Evolutionary conservation across 768 basidiomycete species (phyloP), one percentile per base, ranked within the genome.

Genomic region (Tulasnella sp.): DNA sequence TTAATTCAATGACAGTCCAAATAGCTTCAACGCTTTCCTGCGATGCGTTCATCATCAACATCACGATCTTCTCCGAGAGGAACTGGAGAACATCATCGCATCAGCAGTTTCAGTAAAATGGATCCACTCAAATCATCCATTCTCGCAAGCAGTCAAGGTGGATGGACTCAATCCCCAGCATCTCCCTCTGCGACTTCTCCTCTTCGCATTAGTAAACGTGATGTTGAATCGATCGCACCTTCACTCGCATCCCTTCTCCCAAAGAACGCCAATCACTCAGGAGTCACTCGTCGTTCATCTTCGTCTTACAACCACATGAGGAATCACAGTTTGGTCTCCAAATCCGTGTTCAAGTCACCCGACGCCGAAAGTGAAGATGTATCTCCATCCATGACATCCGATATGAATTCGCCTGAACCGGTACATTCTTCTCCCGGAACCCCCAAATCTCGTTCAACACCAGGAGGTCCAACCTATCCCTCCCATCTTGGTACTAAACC

Each of bases 281-380:
- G 39, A 40, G 39, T 40, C 6, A 77, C 79, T 42, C 77, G 86
- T 28, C 74, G 86, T 37, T 72, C 76, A 13, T 86, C 83, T 6
- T 80, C 78, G 35, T 86, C 83, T 64, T 89, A 81, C 66, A 80
- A 75, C 57, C 85, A 85, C 64, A 73, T 88, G 57, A 74, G 73
- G 59, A 79, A 69, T 58, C 84, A 79, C 62, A 79, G 81, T 61
- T 78, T 88, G 50, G 87, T 90, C 15, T 79, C 81, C 25, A 87
- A 87, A 58, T 90, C 87, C 9, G 86, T 86, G 8, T 90, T 90
- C 69, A 83, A 29, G 12, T 47, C 53, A 39, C 34, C 39, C 33
- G 39, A 42, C 12, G 32, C 33, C 24, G 46, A 29, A 2, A 37
- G 43, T 44, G 27, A 37, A 19, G 15, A 20, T 16, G 20, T 45